Evolutionary conservation across 2,329 filamentous ascomycete genomes (phyloP).

Genomic region (Talaromyces verruculosus): DNA sequence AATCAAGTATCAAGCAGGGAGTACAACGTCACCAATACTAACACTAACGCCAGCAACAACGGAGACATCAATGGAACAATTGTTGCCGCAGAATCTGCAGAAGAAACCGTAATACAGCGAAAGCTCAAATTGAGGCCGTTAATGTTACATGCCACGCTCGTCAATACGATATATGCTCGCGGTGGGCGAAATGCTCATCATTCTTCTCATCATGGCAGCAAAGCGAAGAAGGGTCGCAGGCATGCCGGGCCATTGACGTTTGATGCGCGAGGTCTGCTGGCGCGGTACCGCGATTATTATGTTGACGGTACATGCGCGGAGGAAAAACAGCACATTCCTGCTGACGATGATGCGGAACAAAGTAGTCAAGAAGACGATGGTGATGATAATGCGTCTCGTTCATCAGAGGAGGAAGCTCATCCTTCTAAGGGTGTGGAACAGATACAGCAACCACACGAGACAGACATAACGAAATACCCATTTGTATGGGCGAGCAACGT

Average conservation of each 20-base stretch:
- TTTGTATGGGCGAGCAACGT: constrained; percentile 71
- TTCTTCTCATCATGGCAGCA: constrained; percentile 8
- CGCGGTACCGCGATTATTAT: constrained; percentile 38
- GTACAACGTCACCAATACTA: neutral
- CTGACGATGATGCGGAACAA: neutral
- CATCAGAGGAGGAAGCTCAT: constrained; percentile 21
- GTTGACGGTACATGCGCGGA: constrained; percentile 29
- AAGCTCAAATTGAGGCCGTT: constrained; percentile 55
- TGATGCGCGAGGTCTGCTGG: constrained; percentile 37
- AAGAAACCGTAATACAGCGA: constrained; percentile 12
- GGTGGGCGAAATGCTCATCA: constrained; percentile 8
- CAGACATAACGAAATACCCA: constrained; percentile 27
- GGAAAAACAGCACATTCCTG: constrained; percentile 21
- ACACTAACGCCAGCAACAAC: neutral
- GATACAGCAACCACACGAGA: constrained; percentile 18
- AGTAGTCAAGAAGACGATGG: constrained; percentile 15
- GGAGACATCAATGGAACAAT: neutral
- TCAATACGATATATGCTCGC: constrained; percentile 75
- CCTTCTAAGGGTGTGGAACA: constrained; percentile 16
- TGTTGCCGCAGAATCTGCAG: constrained; percentile 7
- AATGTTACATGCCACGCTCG: constrained; percentile 77
- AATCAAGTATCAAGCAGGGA: neutral
- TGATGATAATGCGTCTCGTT: constrained; percentile 3
- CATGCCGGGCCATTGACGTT: constrained; percentile 48
- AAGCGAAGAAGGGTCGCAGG: constrained; percentile 20